These are phyloP conservation scores for Leccinum subfulvum DNA, from an alignment of 1,284 basidiomycete genomes.

Conservation along the genomic window DNA sequence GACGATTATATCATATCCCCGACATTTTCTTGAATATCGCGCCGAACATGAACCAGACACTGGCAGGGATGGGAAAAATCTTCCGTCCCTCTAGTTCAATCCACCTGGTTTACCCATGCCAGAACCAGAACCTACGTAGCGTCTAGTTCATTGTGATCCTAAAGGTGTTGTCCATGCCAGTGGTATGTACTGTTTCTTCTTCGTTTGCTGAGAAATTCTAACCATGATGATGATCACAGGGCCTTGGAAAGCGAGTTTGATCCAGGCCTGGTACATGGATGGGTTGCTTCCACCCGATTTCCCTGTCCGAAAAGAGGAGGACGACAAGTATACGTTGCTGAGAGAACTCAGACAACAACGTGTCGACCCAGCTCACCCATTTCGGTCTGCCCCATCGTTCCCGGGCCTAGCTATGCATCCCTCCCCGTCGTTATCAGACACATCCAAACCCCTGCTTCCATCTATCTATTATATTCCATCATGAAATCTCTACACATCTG, in stretches of 20 bases:
- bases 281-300: constrained; percentile 75
- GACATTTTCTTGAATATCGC: constrained; percentile 35
- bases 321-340: constrained; percentile 61
- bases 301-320: constrained; percentile 73
- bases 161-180: constrained; percentile 61
- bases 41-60: constrained; percentile 57
- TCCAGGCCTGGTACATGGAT: constrained; percentile 85
- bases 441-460: constrained; percentile 60
- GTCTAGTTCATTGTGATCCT: constrained; percentile 80
- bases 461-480: constrained; percentile 50
- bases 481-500: no score
- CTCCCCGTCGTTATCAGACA: constrained; percentile 27
- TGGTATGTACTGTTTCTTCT: constrained; percentile 45
- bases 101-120: constrained; percentile 77
- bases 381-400: constrained; percentile 51
- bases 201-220: background rate
- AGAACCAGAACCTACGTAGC: constrained; percentile 58
- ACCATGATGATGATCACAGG: constrained; percentile 41
- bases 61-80: constrained; percentile 44
- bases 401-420: constrained; percentile 17
- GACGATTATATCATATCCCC: constrained; percentile 88
- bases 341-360: constrained; percentile 72
- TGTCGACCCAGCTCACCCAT: constrained; percentile 74
- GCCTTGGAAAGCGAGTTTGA: constrained; percentile 80
- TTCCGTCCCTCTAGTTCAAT: constrained; percentile 65